Evolutionary conservation across 2,329 filamentous ascomycete genomes (phyloP), one percentile per base, ranked within the genome.

Genomic region (Claviceps monticola): DNA sequence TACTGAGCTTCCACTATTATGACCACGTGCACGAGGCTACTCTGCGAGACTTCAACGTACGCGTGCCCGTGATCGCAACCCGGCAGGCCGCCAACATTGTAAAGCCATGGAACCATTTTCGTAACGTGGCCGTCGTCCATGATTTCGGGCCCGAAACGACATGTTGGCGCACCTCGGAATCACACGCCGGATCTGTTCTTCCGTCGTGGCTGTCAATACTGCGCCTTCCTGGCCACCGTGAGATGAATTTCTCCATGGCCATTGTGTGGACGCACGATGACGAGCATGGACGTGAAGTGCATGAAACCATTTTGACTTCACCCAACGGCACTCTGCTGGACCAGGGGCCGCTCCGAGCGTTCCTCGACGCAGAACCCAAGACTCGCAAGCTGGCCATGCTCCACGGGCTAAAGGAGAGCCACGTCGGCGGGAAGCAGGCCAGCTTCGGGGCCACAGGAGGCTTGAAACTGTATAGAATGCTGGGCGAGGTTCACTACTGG

Each of bases 171-270:
- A 16, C 38, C 9, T 5, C 47, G 4, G 48, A 50, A 19, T n/a
- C 52, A 34, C 48, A 54, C 21, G 50, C 50, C 4, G 53, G 50
- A 4, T 43, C 50, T 17, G 6, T 47, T 17, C 51, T 54, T 4
- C 53, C 53, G 9, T 7, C 47, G 39, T 54, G 53, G 53, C 42
- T 54, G 26, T n/a, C 53, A 5, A 43, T 52, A 8, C 44, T 54
- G n/a, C 53, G 50, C 17, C 53, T 54, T 48, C 29, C 53, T 23
- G 53, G 53, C 21, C 53, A 54, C 50, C 50, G 53, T n/a, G 53
- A 54, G 43, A 52, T 54, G 21, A 54, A 54, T 45, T 54, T 52
- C 13, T 48, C 29, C 48, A 48, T 42, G 34, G 53, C 50, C 47
- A 54, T 54, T 39, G 47, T 54, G n/a, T 54, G 53, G 53, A 52